Conservation (phyloP, 148 eudicot genomes). For the Silene latifolia region DNA sequence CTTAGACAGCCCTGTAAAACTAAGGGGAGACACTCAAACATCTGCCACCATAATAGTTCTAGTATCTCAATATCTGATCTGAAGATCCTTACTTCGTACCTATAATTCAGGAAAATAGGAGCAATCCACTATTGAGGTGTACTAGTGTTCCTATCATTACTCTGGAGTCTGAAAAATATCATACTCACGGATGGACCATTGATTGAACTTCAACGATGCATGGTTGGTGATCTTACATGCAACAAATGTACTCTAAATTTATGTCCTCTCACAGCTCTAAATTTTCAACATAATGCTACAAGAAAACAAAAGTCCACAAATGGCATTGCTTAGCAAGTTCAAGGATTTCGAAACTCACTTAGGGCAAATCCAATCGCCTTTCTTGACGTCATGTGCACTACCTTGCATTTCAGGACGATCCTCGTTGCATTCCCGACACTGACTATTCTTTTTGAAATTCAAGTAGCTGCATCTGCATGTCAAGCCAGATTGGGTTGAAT, state of each 20-base stretch:
- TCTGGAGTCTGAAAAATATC: no score
- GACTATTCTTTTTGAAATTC: conserved; percentile 62
- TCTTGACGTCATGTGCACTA: conserved; percentile 6
- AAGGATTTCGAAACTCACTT: conserved; percentile 43
- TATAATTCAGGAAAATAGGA: no score
- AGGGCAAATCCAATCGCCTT: conserved; percentile 79
- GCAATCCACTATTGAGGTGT: no score
- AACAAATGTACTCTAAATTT: neutral
- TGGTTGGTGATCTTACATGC: no score
- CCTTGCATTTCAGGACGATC: conserved; percentile 40
- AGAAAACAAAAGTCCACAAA: neutral
- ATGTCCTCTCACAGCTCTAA: neutral
- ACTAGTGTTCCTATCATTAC: no score
- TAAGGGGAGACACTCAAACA: no score
- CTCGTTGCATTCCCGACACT: conserved; percentile 57
- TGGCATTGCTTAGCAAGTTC: neutral
- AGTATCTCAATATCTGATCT: no score
- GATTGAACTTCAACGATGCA: no score
- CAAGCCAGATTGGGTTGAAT: conserved; percentile 14
- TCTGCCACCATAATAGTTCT: no score
- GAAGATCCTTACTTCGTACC: no score
- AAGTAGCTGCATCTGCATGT: conserved; percentile 73
- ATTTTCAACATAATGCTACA: neutral
- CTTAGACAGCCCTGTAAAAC: no score
- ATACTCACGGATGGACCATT: no score